Base-by-base conservation (phyloP, 768 basidiomycete species). In the Tylopilus subfusipes region DNA sequence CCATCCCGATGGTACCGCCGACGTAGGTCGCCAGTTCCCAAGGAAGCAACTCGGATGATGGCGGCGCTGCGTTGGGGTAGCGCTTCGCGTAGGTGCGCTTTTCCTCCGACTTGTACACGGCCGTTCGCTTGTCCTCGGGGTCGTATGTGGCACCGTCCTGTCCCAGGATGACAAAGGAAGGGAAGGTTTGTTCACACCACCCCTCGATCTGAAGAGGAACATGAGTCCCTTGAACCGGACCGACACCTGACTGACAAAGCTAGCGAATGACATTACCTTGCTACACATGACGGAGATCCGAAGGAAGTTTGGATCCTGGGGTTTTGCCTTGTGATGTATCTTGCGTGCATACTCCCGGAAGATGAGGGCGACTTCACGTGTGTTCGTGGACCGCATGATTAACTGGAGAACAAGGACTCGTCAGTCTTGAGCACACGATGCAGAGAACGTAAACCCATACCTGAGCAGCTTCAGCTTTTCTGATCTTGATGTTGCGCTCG, bases 141-240 rank as follows among this genome's bases (percentile, higher is more conserved):
- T 86, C 73, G 58, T 82, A 75, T 3, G 69, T 60, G 30, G 72
- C 59, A 1, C 67, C 63, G 4, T 57, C 46, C 25, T 59, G 45
- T 11, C 59, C 60, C 24, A 67, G 53, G 1, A 60, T 19, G 42
- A 99, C 82, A 76, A 96, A 97, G 3, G 93, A 91, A 3, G 96
- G 96, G 74, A 91, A 99, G 70, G 95, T 79, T 61, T 86, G 88
- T 71, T 98, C 96, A 53, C 76, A 84, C 96, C 96, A 98, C 72
- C 86, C 83, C 63, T 98, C 95, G 68, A 98, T 91, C 92, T 86
- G 48, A 57, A 57, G 24, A 60, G 34, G 44, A 9, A 51, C 50
- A 53, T 61, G 53, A 56, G 33, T 58, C 31, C 13, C 21, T 27
- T 19, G 3, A 19, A 47, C 29, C 13, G 6, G 19, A 43, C 18